Evolutionary conservation across 768 basidiomycete genomes (phyloP), one percentile per base, ranked within the genome.

Genomic region (Dentipellis sp.): DNA sequence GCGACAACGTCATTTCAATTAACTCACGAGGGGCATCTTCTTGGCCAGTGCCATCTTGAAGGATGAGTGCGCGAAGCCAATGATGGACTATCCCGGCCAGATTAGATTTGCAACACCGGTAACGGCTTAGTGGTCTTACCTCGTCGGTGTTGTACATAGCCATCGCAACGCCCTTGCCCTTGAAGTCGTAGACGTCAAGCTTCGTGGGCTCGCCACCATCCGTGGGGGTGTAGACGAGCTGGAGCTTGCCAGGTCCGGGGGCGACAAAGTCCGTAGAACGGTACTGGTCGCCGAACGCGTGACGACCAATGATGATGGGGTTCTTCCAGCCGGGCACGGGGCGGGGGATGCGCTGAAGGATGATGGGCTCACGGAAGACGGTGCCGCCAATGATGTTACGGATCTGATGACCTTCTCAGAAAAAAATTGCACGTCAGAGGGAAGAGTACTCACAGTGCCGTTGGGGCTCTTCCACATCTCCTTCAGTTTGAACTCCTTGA

Each of bases 71-170:
- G 97, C 95, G 67, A 99, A 99, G 19, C 95, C 95, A 16, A 75
- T 77, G 65, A 99, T 97, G 1, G 90, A 94, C 86, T 92, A 59
- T 12, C 12, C 10, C 38, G 3, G 21, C n/a, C 14, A n/a, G 19
- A 12, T 16, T 16, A 34, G 49, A 36, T 47, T 37, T 9, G 16
- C 23, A 2, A 23, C 48, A 36, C 0, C 17, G 19, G 17, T 8
- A 2, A 21, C 40, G 50, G 51, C 40, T 58, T 36, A 23, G 34
- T 61, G 16, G 17, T 61, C 71, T 22, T 60, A 88, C 90, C 64
- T 95, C 93, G 62, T 97, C 93, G 6, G 94, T 97, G 74, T 97
- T 97, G 76, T 98, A 97, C 97, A 98, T 98, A 67, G 85, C 80
- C 80, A 99, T 82, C 4, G 94, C 94, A 35, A 97, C 91, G 62